Base-by-base conservation (phyloP, 257 asterid genomes). In the Nicotiana knightiana region DNA sequence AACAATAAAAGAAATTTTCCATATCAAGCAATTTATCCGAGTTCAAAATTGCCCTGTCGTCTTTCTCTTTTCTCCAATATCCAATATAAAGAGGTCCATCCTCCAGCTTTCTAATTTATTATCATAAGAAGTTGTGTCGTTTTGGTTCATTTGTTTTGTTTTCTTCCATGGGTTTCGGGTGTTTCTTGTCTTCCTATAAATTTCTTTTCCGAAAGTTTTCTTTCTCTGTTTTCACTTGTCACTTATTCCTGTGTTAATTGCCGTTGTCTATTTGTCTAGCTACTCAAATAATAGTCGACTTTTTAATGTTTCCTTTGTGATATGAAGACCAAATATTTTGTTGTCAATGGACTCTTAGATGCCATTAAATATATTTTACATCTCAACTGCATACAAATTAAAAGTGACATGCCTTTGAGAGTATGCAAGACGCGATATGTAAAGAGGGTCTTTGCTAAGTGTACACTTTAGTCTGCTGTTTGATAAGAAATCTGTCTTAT, bases 221-320 rank as follows among this genome's bases (percentile, higher is more conserved):
- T 71, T 70, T 70, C n/a, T 37, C 48, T 15, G 79, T 73, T 73
- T 73, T 54, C 17, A 73, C 63, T 48, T 26, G 26, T 73, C 79
- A 51, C 62, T 73, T 73, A 73, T 46, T 13, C 7, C n/a, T 71
- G 61, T 71, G 21, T 30, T 13, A 3, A 21, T 21, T 3, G 1
- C 78, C 24, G 12, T 21, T 21, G 35, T 68, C 55, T 37, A 39
- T 21, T n/a, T 46, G 11, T 73, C 43, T 73, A 15, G 15, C 26
- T 24, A 73, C 63, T 26, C 43, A 51, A 73, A 73, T 18, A 26
- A 46, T 73, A 63, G 43, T 7, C 26, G 26, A 24, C 59, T 24
- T 46, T 67, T 16, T 71, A 7, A 8, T 51, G 53, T 48, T 48
- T 7, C 26, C 62, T 51, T 46, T 71, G 39, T 46, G 61, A 24